Base-by-base conservation (phyloP, 2,329 filamentous ascomycete species). In the Fusarium subtropicale region DNA sequence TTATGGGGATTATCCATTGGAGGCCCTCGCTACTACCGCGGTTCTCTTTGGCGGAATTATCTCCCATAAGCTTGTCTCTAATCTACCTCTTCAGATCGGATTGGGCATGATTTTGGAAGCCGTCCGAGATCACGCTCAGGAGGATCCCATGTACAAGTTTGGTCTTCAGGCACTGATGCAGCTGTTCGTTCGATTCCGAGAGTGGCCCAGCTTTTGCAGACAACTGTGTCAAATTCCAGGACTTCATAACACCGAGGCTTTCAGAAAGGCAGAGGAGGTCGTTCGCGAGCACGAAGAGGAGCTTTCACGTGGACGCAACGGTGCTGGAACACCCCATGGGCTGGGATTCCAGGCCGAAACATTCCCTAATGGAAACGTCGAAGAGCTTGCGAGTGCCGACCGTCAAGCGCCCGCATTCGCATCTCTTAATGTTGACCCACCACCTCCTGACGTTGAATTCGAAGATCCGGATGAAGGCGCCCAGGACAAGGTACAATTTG, bases 101-200 rank as follows among this genome's bases (percentile, higher is more conserved):
- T 84, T 98, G 18, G 94, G 92, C 18, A 97, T 99, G 93, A 97
- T 99, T 68, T 84, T 98, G n/a, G 94, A 99, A 78, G 93, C 96
- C 15, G 94, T 99, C 26, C 88, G 93, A 69, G 94, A 97, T 68
- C 93, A 96, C 74, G 83, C 87, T 33, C 89, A 92, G 1, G 92
- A 97, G 33, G 90, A 94, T 64, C 90, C 93, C 2, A 98, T 99
- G 96, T 98, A 96, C 83, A 97, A 97, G 75, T 99, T 99, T 77
- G 96, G 97, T 13, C 86, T 99, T 15, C 96, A 99, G 78, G 96
- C 96, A 18, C 86, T 99, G 64, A 91, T 97, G 77, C 94, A 98
- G 78, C 87, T 98, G 56, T 90, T 93, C 57, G 86, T 88, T 39
- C 89, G 96, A 41, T 88, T 99, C 50, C 86, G 89, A 7, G 96